Evolutionary conservation across 495 filamentous ascomycete genomes (phyloP).

Genomic region (Annulohypoxylon nitens): DNA sequence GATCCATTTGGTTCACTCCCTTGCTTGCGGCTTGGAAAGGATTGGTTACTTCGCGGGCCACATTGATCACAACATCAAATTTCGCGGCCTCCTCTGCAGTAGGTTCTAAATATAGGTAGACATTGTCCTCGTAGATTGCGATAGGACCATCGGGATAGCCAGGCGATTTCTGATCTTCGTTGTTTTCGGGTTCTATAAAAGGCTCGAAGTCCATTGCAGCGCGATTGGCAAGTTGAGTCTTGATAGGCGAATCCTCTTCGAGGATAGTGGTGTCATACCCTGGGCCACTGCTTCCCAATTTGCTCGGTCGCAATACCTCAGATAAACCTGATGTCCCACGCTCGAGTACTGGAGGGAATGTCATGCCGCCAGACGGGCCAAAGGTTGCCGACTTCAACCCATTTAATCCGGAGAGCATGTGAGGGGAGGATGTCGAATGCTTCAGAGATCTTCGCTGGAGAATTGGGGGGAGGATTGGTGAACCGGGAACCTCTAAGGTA

Average conservation of each 20-base stretch:
- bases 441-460: slow-evolving; percentile 67
- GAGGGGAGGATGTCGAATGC: slow-evolving; percentile 68
- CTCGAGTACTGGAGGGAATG: slow-evolving; percentile 63
- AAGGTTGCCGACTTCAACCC: slow-evolving; percentile 65
- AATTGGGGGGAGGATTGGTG: slow-evolving; percentile 62
- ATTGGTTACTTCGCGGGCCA: slow-evolving; percentile 93
- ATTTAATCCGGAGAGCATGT: slow-evolving; percentile 59
- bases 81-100: slow-evolving; percentile 83
- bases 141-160: slow-evolving; percentile 95
- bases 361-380: slow-evolving; percentile 67
- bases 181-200: slow-evolving; percentile 65
- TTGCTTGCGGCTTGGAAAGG: slow-evolving; percentile 72
- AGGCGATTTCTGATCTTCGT: slow-evolving; percentile 84
- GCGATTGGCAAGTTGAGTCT: slow-evolving; percentile 67
- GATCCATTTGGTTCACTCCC: slow-evolving; percentile 40
- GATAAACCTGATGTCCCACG: slow-evolving; percentile 63
- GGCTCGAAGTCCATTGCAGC: slow-evolving; percentile 65
- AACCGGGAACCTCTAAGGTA: slow-evolving; percentile 57
- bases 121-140: slow-evolving; percentile 91
- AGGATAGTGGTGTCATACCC: slow-evolving; percentile 62
- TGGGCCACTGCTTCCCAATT: slow-evolving; percentile 47
- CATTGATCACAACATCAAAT: slow-evolving; percentile 95
- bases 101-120: slow-evolving; percentile 92
- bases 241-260: slow-evolving; percentile 85
- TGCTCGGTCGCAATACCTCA: slow-evolving; percentile 62